phyloP scores from a whole-genome alignment of 805 yeast genomes.

The Metschnikowia hibisci region DNA sequence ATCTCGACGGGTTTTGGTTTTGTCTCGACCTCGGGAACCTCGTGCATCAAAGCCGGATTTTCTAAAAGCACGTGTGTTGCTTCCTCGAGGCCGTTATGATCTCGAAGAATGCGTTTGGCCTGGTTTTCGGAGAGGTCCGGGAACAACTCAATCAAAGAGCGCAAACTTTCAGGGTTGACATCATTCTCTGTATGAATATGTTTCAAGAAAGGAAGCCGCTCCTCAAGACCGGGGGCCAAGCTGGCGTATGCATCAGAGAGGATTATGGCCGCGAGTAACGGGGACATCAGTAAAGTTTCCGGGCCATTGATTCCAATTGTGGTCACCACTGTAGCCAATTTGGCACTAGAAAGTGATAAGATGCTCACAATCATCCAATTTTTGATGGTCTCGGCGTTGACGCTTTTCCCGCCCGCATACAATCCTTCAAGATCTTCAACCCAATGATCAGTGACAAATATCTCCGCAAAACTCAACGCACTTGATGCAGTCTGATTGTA shows the following conservation, averaged over 20 bases:
- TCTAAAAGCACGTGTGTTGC: slow-evolving; percentile 62
- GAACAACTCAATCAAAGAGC: slow-evolving; percentile 52
- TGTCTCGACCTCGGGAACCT: slow-evolving; percentile 18
- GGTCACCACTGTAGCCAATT: slow-evolving; percentile 40
- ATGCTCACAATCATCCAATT: slow-evolving; percentile 52
- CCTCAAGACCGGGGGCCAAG: slow-evolving; percentile 48
- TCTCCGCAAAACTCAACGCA: slow-evolving; percentile 44
- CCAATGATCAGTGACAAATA: slow-evolving; percentile 56
- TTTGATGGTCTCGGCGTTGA: slow-evolving; percentile 43
- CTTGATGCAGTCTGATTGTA: slow-evolving; percentile 13
- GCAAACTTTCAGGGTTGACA: slow-evolving; percentile 32
- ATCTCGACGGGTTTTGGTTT: not conserved
- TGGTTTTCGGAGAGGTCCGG: slow-evolving; percentile 54
- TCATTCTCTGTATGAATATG: slow-evolving; percentile 4
- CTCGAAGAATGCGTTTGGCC: slow-evolving; percentile 46
- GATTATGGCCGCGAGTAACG: slow-evolving; percentile 53
- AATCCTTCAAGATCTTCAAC: slow-evolving; percentile 53
- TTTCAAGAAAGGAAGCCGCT: slow-evolving; percentile 47
- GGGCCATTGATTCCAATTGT: slow-evolving; percentile 41
- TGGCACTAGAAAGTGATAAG: slow-evolving; percentile 43
- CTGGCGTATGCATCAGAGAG: slow-evolving; percentile 45
- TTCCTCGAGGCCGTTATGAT: slow-evolving; percentile 49
- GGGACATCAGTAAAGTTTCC: slow-evolving; percentile 43
- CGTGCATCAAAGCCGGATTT: slow-evolving; percentile 44
- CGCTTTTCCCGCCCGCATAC: slow-evolving; percentile 54